A percentile compares a stretch with the other conserved stretches of the same genome.
These are phyloP conservation scores for Beauveria sp. DNA, from an alignment of 2,329 filamentous ascomycete genomes.

Conservation along the genomic window DNA sequence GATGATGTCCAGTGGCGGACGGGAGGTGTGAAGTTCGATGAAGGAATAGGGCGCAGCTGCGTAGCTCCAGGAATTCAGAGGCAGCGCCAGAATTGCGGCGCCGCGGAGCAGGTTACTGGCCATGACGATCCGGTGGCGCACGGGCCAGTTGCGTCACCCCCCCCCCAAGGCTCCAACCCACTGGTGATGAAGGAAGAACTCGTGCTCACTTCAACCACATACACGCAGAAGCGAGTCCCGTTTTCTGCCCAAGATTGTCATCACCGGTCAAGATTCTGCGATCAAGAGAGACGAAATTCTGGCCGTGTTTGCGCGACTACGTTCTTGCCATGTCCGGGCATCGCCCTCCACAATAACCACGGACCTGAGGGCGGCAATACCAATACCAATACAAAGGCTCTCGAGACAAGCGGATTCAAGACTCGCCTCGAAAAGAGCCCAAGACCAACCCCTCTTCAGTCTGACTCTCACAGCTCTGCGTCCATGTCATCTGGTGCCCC, in stretches of 20 bases:
- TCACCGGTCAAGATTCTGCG: no score
- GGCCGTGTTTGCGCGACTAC: no score
- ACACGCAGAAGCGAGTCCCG: no score
- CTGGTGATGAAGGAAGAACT: no score
- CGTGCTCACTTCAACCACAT: no score
- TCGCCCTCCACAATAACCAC: no score
- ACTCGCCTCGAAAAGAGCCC: not conserved
- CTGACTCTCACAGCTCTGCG: not conserved
- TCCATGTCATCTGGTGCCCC: not conserved
- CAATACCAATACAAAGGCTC: not conserved
- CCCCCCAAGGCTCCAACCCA: not conserved
- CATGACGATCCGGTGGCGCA: conserved; percentile 10
- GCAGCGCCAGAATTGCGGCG: conserved; percentile 4
- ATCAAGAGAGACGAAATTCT: no score
- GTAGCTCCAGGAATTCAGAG: conserved; percentile 6
- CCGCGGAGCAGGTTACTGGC: not conserved
- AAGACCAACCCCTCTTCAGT: not conserved
- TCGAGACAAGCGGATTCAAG: no score
- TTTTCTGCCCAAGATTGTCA: no score
- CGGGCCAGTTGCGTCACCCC: conserved; percentile 13
- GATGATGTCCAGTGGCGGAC: conserved; percentile 2
- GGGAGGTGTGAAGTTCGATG: not conserved
- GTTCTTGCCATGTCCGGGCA: no score
- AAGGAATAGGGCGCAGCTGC: conserved; percentile 1
- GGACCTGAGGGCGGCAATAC: not conserved